Evolutionary conservation across 345 rosid species (phyloP), one percentile per base, ranked within the genome.

Genomic region (Eutrema yunnanense): DNA sequence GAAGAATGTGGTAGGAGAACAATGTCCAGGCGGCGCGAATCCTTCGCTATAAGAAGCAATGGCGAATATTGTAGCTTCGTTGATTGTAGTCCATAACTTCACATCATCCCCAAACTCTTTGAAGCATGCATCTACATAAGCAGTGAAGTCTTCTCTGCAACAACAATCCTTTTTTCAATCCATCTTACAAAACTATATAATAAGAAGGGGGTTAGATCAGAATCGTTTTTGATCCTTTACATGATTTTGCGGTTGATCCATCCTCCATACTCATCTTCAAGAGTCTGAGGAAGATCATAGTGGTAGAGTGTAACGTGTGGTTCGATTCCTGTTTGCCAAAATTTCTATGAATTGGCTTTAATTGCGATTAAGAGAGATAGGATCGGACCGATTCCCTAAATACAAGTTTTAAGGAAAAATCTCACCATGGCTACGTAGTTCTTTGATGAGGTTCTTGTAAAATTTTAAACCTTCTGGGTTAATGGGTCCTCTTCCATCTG

Each of bases 181-280:
- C 46, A 22, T 16, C 13, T 11, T 5, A 11, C 2, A 8, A 19
- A 51, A 51, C 12, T 32, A 5, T 7, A 34, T 8, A 34, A 16
- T 43, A 1, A 46, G 10, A 58, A 36, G 13, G 56, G 38, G 38
- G 26, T 8, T 27, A 36, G 1, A 56, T 30, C 29, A 47, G 1
- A 47, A 36, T 29, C 2, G 6, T 6, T 6, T 9, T 1, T 11
- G 2, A 51, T 9, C 27, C 4, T 43, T 52, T 89, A 89, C 96
- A 91, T 80, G 49, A 89, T 74, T 53, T 44, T 91, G 67, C 61
- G 74, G 73, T 75, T 81, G 68, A 85, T 4, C 92, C 92, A 89
- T 78, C 90, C 90, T 65, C 88, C 89, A 55, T 87, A 89, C 72
- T 92, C 94, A 41, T 86, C 90, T 80, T 92, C 96, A 19, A 91